Evolutionary conservation across 2,329 filamentous ascomycete genomes (phyloP).

Genomic region (Thelonectria discophora): DNA sequence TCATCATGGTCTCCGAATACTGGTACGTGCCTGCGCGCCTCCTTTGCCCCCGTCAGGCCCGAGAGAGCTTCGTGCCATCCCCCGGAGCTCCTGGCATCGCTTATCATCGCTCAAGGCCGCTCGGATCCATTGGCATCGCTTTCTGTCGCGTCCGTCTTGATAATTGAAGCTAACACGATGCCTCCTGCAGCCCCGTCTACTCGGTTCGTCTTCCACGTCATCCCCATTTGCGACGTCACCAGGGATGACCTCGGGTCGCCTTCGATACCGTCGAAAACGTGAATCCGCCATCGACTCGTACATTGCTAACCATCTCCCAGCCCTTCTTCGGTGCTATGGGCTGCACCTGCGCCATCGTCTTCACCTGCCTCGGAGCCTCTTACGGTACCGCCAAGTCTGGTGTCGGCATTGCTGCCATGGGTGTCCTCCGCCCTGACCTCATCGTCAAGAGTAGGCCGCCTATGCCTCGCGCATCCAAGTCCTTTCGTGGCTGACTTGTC

Average conservation of each 20-base stretch:
- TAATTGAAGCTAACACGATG: slow-evolving; percentile 54
- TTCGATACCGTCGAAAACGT: slow-evolving; percentile 28
- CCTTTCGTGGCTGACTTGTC: slow-evolving; percentile 29
- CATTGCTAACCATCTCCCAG: slow-evolving; percentile 54
- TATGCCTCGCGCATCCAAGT: background rate
- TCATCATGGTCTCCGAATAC: slow-evolving; percentile 80
- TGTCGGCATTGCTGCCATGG: slow-evolving; percentile 98
- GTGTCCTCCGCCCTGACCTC: slow-evolving; percentile 95
- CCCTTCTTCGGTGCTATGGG: slow-evolving; percentile 98
- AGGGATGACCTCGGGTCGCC: slow-evolving; percentile 31
- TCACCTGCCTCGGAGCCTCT: slow-evolving; percentile 95
- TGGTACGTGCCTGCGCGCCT: slow-evolving; percentile 71
- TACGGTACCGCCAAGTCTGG: slow-evolving; percentile 99
- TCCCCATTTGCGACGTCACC: slow-evolving; percentile 46
- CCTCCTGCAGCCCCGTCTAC: slow-evolving; percentile 83
- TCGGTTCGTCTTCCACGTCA: slow-evolving; percentile 78
- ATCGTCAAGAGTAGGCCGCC: slow-evolving; percentile 93
- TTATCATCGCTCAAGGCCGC: slow-evolving; percentile 16
- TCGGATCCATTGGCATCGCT: slow-evolving; percentile 18
- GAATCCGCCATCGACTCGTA: slow-evolving; percentile 28
- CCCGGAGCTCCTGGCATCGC: slow-evolving; percentile 43
- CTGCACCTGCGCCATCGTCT: slow-evolving; percentile 95
- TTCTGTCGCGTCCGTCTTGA: slow-evolving; percentile 16
- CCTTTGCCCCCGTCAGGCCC: slow-evolving; percentile 43
- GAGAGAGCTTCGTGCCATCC: slow-evolving; percentile 44